Evolutionary conservation across 345 rosid genomes (phyloP).

Genomic region (Arabidopsis arenosa): DNA sequence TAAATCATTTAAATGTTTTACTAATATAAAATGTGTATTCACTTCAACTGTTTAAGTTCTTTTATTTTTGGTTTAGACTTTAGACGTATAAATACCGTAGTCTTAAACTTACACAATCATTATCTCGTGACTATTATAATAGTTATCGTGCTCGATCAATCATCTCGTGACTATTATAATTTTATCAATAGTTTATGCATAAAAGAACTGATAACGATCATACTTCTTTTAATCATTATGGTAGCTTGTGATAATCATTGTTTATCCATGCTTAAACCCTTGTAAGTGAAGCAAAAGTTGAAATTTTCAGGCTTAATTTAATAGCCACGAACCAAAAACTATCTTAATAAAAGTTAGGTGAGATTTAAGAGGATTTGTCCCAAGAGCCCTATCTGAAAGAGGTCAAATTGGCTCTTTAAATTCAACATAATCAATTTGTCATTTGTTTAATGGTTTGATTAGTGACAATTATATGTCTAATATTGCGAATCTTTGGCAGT

Average conservation of each 20-base stretch:
- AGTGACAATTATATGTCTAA: conserved; percentile 5
- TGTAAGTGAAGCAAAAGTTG: conserved; percentile 9
- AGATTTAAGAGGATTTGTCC: conserved; percentile 19
- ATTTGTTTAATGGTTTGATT: conserved; percentile 24
- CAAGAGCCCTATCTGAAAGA: neutral
- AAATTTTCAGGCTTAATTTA: neutral
- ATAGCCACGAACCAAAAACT: neutral
- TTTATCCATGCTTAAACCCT: conserved; percentile 11
- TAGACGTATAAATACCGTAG: no score
- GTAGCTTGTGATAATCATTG: conserved; percentile 14
- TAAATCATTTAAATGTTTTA: no score
- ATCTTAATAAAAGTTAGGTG: conserved; percentile 7
- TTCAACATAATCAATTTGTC: neutral
- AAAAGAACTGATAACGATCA: conserved; percentile 5
- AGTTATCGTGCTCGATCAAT: neutral
- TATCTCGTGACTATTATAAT: neutral
- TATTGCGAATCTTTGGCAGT: neutral
- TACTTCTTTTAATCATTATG: conserved; percentile 1
- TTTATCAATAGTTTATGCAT: conserved; percentile 4
- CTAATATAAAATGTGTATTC: no score
- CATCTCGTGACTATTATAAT: neutral
- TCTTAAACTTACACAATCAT: no score
- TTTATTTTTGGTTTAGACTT: no score
- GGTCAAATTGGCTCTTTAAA: conserved; percentile 10
- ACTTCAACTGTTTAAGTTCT: no score